phyloP scores from a whole-genome alignment of 108 stramenopile genomes.

The Licmophora abbreviata region DNA sequence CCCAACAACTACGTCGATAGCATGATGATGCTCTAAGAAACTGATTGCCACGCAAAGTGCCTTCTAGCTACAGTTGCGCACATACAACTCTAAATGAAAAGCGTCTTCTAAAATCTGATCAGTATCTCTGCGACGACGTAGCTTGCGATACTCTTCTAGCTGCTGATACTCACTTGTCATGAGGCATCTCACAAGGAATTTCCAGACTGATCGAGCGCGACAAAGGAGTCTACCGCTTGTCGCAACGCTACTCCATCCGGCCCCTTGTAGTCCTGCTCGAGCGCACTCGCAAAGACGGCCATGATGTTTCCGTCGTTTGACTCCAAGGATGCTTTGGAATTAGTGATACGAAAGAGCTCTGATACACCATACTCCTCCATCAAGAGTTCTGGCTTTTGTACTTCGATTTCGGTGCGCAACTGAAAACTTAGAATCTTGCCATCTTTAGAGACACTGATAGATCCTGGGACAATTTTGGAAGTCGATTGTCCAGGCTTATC shows the following conservation, averaged over 20 bases:
- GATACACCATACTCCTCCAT: slow-evolving; percentile 67
- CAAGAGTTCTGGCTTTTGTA: slow-evolving; percentile 78
- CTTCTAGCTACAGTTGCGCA: too few relatives aligned
- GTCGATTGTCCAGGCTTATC: slow-evolving; percentile 47
- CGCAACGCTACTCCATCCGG: slow-evolving; percentile 60
- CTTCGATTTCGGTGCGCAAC: slow-evolving; percentile 66
- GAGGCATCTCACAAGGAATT: background rate
- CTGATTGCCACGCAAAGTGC: background rate
- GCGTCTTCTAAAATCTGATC: too few relatives aligned
- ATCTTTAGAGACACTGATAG: slow-evolving; percentile 40
- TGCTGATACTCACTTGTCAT: too few relatives aligned
- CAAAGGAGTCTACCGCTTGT: slow-evolving; percentile 44
- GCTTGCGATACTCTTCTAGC: too few relatives aligned
- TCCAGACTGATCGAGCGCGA: slow-evolving; percentile 28
- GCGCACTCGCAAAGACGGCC: slow-evolving; percentile 69
- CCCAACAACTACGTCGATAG: slow-evolving; percentile 29
- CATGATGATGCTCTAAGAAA: slow-evolving; percentile 27
- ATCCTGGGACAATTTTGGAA: slow-evolving; percentile 25
- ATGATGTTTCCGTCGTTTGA: slow-evolving; percentile 69
- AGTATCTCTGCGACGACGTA: too few relatives aligned
- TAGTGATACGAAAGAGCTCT: slow-evolving; percentile 61
- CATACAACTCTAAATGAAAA: too few relatives aligned
- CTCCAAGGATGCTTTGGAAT: slow-evolving; percentile 60
- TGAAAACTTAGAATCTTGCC: slow-evolving; percentile 49
- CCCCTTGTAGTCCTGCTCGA: slow-evolving; percentile 69